Percentiles rank a stretch among this genome's conserved stretches.
These are phyloP conservation scores for Pythium periplocum DNA, from an alignment of 352 stramenopile genomes.

Conservation along the genomic window DNA sequence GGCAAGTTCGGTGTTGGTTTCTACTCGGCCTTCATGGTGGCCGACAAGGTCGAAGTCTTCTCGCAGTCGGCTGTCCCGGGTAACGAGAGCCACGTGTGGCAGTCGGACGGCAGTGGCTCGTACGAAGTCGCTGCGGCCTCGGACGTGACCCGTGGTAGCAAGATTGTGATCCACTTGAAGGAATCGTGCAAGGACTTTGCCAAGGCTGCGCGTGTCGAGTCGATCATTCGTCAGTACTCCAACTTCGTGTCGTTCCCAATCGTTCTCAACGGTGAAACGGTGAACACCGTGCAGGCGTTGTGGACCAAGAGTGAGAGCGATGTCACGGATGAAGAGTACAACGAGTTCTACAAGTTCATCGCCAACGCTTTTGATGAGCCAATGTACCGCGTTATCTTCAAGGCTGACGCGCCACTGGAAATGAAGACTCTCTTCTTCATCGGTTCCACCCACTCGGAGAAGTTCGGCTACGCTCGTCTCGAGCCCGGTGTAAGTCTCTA, in stretches of 20 bases:
- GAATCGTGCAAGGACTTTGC: conserved; percentile 95
- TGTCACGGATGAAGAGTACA: conserved; percentile 96
- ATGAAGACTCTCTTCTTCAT: conserved; percentile 98
- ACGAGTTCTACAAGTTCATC: conserved; percentile 97
- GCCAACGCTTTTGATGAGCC: conserved; percentile 94
- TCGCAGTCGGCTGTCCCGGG: conserved; percentile 68
- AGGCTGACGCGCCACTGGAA: conserved; percentile 97
- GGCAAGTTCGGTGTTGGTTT: conserved; percentile 99
- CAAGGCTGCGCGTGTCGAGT: conserved; percentile 89
- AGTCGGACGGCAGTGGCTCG: conserved; percentile 78
- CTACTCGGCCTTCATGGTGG: conserved; percentile 99
- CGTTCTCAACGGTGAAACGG: conserved; percentile 93
- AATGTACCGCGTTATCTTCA: conserved; percentile 95
- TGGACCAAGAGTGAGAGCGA: conserved; percentile 96
- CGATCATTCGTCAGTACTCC: conserved; percentile 98
- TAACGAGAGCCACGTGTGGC: conserved; percentile 55
- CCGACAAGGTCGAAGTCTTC: conserved; percentile 93
- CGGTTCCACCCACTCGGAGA: conserved; percentile 95
- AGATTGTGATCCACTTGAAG: conserved; percentile 98
- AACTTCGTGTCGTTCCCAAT: conserved; percentile 99
- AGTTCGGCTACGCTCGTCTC: conserved; percentile 94
- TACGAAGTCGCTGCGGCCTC: conserved; percentile 66
- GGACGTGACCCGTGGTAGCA: conserved; percentile 88
- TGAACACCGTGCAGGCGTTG: conserved; percentile 98
- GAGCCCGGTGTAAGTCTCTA: conserved; percentile 98